phyloP scores from a whole-genome alignment of 176 grass and related monocot species.

The Lolium perenne region DNA sequence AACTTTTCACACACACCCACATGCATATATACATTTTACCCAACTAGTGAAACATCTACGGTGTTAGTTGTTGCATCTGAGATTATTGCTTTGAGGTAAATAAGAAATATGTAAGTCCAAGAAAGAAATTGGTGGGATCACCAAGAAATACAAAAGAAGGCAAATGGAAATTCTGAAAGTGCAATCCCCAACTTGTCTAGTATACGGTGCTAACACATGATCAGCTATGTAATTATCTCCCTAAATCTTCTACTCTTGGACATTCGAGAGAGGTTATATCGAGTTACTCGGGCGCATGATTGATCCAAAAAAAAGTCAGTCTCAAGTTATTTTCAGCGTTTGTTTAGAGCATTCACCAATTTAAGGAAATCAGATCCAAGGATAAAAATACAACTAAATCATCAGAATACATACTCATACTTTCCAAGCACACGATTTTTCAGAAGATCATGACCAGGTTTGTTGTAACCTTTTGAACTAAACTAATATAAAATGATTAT shows the following conservation, averaged over 20 bases:
- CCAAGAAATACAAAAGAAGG: background rate
- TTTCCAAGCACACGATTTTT: background rate
- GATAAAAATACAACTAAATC: background rate
- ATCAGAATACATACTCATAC: background rate
- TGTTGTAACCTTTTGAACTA: background rate
- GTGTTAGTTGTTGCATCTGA: background rate
- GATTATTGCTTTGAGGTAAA: background rate
- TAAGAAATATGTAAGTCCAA: background rate
- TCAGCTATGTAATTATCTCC: background rate
- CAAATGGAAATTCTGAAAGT: background rate
- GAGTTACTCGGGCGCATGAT: background rate
- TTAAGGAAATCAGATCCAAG: background rate
- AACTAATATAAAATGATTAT: background rate
- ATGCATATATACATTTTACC: background rate
- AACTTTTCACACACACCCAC: background rate
- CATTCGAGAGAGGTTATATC: background rate
- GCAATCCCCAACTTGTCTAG: no score
- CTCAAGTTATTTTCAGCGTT: background rate
- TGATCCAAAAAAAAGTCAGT: background rate
- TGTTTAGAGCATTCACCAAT: background rate
- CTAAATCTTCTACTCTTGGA: background rate
- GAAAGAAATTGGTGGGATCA: background rate
- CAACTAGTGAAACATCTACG: background rate
- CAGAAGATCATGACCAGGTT: background rate
- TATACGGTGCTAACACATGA: background rate